Evolutionary conservation across 495 filamentous ascomycete genomes (phyloP), one percentile per base, ranked within the genome.

Genomic region (Tuber aestivum): DNA sequence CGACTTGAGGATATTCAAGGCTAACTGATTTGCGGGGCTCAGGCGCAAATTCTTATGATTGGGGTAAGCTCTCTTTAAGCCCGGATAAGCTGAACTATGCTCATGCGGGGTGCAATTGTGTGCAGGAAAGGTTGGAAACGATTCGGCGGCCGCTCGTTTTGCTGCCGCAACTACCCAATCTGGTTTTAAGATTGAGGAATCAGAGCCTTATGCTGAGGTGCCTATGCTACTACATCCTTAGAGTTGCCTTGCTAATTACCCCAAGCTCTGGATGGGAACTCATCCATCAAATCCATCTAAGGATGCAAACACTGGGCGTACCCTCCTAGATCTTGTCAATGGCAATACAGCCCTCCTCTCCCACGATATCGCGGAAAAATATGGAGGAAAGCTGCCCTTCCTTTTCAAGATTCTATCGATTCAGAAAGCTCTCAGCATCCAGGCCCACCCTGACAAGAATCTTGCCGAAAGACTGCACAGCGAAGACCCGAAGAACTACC

Each of bases 361-460:
- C 1, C 81, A 86, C 3, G 88, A 92, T 16, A 87, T 98, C 70
- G 90, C 86, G 71, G 88, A 92, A 73, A 87, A 85, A 76, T 97
- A 92, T 84, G 91, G 89, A 71, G 84, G 88, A 76, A 95, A 94
- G 82, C 88, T 99, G 6, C 95, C 95, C 0, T 99, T 99, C 83
- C 89, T 98, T 10, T 96, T 99, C 90, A 99, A 99, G 86, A 94
- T 99, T 42, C 89, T 99, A 50, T 96, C 93, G 1, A 93, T 97
- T 83, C 87, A 89, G 82, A 99, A 99, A 81, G 95, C 95, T 5
- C 88, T 99, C 72, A 96, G 93, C 80, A 99, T 99, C 78, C 95
- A 99, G 84, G 95, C 95, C 41, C 95, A 98, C 80, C 95, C 95
- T 70, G 97, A 99, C 86, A 99, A 99, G 88, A 95, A 94, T 83